These are phyloP conservation scores for Kodamaea sp. DNA, from an alignment of 1,139 yeast genomes.

Conservation along the genomic window DNA sequence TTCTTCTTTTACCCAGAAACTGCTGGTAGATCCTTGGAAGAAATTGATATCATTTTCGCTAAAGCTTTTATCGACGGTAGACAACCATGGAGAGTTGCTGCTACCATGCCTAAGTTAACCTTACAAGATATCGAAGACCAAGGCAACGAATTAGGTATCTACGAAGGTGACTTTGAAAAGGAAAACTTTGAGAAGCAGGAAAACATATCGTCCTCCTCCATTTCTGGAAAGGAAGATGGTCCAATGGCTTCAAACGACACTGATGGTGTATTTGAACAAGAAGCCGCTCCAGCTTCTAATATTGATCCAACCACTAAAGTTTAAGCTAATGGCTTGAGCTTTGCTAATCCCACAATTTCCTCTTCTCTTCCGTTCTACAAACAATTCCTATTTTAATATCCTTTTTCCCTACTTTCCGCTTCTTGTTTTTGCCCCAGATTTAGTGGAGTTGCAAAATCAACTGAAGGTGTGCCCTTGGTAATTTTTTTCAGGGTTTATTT, in stretches of 20 bases:
- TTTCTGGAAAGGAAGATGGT: conserved; percentile 18
- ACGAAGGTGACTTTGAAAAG: conserved; percentile 37
- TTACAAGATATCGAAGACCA: conserved; percentile 46
- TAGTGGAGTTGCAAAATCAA: too few relatives aligned
- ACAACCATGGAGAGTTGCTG: conserved; percentile 51
- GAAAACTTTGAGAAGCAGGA: conserved; percentile 31
- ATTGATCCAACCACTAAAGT: conserved; percentile 9
- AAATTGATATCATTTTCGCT: conserved; percentile 25
- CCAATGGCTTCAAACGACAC: conserved; percentile 6
- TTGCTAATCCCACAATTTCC: too few relatives aligned
- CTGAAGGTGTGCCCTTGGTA: too few relatives aligned
- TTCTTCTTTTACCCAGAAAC: conserved; percentile 33
- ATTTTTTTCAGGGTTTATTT: too few relatives aligned
- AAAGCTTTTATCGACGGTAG: conserved; percentile 42
- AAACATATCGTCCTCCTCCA: conserved; percentile 21
- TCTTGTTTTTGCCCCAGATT: too few relatives aligned
- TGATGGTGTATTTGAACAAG: neutral
- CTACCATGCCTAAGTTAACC: conserved; percentile 45
- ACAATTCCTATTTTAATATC: too few relatives aligned
- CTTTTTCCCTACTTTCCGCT: too few relatives aligned
- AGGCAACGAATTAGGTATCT: conserved; percentile 46
- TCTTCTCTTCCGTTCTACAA: too few relatives aligned
- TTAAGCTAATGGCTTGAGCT: neutral
- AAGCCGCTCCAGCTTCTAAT: conserved; percentile 3
- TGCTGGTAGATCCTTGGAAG: conserved; percentile 31